A percentile compares a stretch with the other conserved stretches of the same genome.
phyloP scores from a whole-genome alignment of 805 yeast genomes.

The Yamadazyma sp. region DNA sequence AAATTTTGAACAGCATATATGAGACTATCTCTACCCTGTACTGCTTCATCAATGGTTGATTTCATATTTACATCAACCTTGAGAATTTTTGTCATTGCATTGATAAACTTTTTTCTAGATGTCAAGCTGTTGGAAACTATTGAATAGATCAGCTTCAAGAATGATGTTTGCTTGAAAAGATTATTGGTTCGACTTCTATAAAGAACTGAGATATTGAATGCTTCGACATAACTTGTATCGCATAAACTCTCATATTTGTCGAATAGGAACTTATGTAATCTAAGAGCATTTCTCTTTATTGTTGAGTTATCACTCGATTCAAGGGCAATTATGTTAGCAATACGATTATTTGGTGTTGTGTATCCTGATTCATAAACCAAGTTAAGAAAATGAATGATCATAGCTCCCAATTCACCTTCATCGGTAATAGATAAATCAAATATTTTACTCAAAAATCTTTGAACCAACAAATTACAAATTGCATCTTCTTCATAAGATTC shows the following conservation, averaged over 20 bases:
- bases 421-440: conserved; percentile 47
- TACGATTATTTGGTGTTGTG: conserved; percentile 69
- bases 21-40: conserved; percentile 17
- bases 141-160: conserved; percentile 39
- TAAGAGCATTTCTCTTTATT: conserved; percentile 47
- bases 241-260: conserved; percentile 71
- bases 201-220: conserved; percentile 51
- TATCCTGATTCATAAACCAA: conserved; percentile 62
- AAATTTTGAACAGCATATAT: conserved; percentile 36
- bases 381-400: conserved; percentile 54
- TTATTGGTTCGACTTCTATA: conserved; percentile 33
- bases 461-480: conserved; percentile 69
- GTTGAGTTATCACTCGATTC: conserved; percentile 48
- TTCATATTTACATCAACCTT: conserved; percentile 8
- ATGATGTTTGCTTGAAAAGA: conserved; percentile 24
- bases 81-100: conserved; percentile 18
- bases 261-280: conserved; percentile 52
- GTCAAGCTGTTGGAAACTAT: conserved; percentile 37
- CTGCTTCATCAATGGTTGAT: conserved; percentile 9
- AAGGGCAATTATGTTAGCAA: conserved; percentile 68
- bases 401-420: conserved; percentile 43
- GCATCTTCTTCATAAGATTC: conserved; percentile 57
- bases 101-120: conserved; percentile 42
- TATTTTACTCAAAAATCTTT: conserved; percentile 52
- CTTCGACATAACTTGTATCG: conserved; percentile 62